phyloP scores from a whole-genome alignment of 345 rosid genomes.

The Citrus cavaleriei region DNA sequence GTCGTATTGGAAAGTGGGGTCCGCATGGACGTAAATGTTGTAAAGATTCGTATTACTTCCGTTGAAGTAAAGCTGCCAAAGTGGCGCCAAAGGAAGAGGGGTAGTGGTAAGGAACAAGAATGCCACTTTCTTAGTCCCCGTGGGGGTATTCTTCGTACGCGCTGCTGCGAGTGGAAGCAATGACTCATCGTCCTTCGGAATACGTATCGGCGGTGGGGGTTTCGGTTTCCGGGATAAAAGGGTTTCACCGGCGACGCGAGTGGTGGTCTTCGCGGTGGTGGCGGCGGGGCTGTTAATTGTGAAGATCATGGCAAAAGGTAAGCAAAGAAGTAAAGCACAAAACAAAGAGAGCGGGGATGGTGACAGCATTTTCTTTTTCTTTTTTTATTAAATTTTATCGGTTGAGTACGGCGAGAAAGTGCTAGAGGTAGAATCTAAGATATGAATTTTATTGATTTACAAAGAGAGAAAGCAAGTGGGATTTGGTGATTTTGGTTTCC shows the following conservation, averaged over 20 bases:
- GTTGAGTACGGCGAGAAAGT: conserved; percentile 4
- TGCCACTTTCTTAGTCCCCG: conserved; percentile 50
- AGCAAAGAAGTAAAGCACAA: conserved; percentile 55
- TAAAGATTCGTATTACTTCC: conserved; percentile 29
- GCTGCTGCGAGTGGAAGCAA: conserved; percentile 55
- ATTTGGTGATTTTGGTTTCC: conserved; percentile 10
- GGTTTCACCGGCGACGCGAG: background rate
- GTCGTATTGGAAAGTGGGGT: conserved; percentile 44
- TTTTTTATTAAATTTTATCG: background rate
- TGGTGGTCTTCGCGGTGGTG: background rate
- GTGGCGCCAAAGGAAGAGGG: conserved; percentile 62
- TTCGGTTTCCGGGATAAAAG: conserved; percentile 11
- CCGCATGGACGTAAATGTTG: conserved; percentile 72
- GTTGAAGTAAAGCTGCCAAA: conserved; percentile 66
- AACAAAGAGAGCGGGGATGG: conserved; percentile 52
- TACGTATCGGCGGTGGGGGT: conserved; percentile 16
- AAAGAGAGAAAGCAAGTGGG: conserved; percentile 22
- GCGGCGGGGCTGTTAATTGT: conserved; percentile 31
- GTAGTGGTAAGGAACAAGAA: conserved; percentile 64
- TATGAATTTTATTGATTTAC: background rate
- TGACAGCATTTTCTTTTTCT: conserved; percentile 37
- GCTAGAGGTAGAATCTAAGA: background rate
- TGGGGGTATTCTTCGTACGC: conserved; percentile 37
- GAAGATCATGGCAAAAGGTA: conserved; percentile 60
- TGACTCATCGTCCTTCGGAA: conserved; percentile 39